phyloP scores from a whole-genome alignment of 2,329 filamentous ascomycete species.

The Periconia sp. region DNA sequence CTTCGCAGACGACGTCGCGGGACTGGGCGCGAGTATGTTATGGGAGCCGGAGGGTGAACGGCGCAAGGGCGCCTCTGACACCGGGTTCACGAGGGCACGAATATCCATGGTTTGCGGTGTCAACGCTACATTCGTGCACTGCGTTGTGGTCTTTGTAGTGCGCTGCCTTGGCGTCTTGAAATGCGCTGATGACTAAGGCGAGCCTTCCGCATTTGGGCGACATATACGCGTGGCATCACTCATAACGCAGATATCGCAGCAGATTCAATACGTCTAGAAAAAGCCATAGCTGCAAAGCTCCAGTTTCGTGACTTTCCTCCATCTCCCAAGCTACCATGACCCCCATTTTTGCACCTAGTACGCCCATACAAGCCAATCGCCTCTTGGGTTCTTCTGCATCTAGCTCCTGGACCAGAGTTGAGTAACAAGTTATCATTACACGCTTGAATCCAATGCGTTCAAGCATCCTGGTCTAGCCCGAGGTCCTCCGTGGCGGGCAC shows the following conservation, averaged over 20 bases:
- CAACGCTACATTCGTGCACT: conserved; percentile 21
- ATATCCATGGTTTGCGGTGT: conserved; percentile 43
- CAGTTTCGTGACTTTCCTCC: conserved; percentile 4
- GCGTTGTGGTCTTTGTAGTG: conserved; percentile 14
- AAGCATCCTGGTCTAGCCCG: conserved; percentile 56
- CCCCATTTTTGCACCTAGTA: conserved; percentile 7
- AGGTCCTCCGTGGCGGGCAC: conserved; percentile 58
- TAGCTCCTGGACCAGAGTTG: neutral
- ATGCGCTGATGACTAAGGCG: conserved; percentile 4
- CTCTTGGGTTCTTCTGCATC: conserved; percentile 3
- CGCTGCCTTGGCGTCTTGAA: conserved; percentile 7
- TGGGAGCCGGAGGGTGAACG: conserved; percentile 37
- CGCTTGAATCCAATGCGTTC: conserved; percentile 15
- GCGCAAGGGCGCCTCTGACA: conserved; percentile 37
- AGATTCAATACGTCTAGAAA: too few species aligned
- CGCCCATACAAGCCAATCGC: conserved; percentile 1
- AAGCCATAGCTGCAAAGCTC: conserved; percentile 1
- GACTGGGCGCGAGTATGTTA: conserved; percentile 33
- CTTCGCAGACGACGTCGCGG: conserved; percentile 33
- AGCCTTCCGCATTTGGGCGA: too few species aligned
- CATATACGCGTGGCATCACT: too few species aligned
- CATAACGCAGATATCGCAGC: too few species aligned
- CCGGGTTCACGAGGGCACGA: conserved; percentile 42
- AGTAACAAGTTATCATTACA: conserved; percentile 20
- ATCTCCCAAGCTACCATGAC: conserved; percentile 8